Conservation (phyloP, 306 rosid species). For the Ceratonia siliqua region DNA sequence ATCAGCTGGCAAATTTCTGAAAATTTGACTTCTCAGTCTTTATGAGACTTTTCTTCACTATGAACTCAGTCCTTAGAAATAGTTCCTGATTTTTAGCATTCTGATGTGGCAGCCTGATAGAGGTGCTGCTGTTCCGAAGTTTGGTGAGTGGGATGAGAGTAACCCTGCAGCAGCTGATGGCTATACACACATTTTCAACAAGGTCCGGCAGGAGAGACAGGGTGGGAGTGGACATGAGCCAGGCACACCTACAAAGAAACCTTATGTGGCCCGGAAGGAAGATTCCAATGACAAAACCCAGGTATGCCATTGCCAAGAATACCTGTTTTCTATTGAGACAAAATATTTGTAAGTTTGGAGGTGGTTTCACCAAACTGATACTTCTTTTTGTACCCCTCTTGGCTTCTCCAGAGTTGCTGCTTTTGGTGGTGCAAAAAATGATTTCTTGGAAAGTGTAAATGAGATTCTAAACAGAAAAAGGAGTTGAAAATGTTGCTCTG, state of each 20-base stretch:
- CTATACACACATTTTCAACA: slow-evolving; percentile 80
- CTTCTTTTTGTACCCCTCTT: slow-evolving; percentile 31
- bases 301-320: slow-evolving; percentile 39
- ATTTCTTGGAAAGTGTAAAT: slow-evolving; percentile 40
- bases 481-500: slow-evolving; percentile 35
- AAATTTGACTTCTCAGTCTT: slow-evolving; percentile 6
- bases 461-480: slow-evolving; percentile 24
- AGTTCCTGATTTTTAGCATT: slow-evolving; percentile 30
- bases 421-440: slow-evolving; percentile 63
- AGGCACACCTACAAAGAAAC: slow-evolving; percentile 54
- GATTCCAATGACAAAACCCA: slow-evolving; percentile 39
- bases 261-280: slow-evolving; percentile 36
- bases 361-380: slow-evolving; percentile 18
- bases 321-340: background rate
- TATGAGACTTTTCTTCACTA: background rate
- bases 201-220: slow-evolving; percentile 80
- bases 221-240: slow-evolving; percentile 52
- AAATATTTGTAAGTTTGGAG: background rate
- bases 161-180: slow-evolving; percentile 86
- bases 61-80: background rate
- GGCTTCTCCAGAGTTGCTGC: slow-evolving; percentile 72
- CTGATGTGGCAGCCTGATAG: slow-evolving; percentile 66
- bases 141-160: slow-evolving; percentile 94
- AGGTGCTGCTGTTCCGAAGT: slow-evolving; percentile 94
- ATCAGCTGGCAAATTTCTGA: slow-evolving; percentile 2